Base-by-base conservation (phyloP, 306 rosid genomes). In the Senna siamea region DNA sequence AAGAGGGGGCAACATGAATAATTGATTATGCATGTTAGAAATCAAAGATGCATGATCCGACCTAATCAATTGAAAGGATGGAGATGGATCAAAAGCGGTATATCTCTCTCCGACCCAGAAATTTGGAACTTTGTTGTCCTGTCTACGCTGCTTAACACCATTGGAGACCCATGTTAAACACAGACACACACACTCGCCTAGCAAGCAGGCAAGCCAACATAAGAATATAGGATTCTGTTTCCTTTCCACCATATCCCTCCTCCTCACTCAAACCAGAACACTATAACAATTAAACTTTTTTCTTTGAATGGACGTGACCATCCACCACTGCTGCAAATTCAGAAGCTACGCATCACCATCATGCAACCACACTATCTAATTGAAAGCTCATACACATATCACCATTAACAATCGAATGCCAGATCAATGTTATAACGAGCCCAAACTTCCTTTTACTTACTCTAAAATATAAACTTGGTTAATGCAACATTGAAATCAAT, bases 81-180 rank as follows among this genome's bases (percentile, higher is more conserved):
- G 30, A 26, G 30, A 26, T 26, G 30, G 26, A 72, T 63, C 51
- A 13, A 46, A 71, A 72, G 62, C 1, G 44, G 53, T 58, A 41
- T n/a, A n/a, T n/a, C n/a, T n/a, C n/a, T n/a, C n/a, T 47, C 79
- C 71, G 71, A 73, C 83, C 70, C 70, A 23, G 9, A 0, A n/a
- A 17, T 37, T 79, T 47, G 55, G 44, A 52, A 1, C 63, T 48
- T 68, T 69, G 76, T 59, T 77, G 38, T 40, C 69, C 46, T 72
- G 78, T 79, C 74, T 58, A 32, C 43, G 10, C 9, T 8, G 26
- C 32, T 41, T 61, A 7, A 9, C 53, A 41, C 65, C 54, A 38
- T 44, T n/a, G n/a, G n/a, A n/a, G n/a, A n/a, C n/a, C n/a, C n/a
- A n/a, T n/a, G n/a, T n/a, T n/a, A n/a, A n/a, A n/a, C 30, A 1